Percentiles rank a stretch among this genome's conserved stretches.
phyloP scores from a whole-genome alignment of 1,284 basidiomycete genomes.

The Peniophora sp. region DNA sequence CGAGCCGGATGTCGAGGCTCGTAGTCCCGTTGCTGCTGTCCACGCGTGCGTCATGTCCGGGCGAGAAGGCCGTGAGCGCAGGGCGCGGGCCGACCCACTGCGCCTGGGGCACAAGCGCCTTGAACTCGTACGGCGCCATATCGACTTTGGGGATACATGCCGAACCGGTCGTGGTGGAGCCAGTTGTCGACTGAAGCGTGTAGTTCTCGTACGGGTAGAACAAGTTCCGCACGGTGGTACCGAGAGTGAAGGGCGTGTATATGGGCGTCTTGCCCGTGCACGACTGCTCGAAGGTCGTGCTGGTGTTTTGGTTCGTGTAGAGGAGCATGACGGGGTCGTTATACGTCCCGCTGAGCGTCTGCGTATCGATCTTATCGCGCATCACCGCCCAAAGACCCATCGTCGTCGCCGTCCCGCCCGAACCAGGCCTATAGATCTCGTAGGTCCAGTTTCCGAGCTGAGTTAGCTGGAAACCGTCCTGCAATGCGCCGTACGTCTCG shows the following conservation, averaged over 20 bases:
- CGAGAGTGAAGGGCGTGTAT: slow-evolving; percentile 63
- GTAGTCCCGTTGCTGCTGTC: slow-evolving; percentile 44
- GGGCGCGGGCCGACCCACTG: slow-evolving; percentile 69
- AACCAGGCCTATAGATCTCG: slow-evolving; percentile 71
- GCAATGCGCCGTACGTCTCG: slow-evolving; percentile 58
- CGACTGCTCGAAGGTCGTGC: slow-evolving; percentile 53
- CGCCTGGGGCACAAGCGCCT: slow-evolving; percentile 61
- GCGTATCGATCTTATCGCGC: slow-evolving; percentile 50
- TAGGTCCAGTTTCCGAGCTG: slow-evolving; percentile 80
- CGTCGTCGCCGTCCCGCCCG: slow-evolving; percentile 71
- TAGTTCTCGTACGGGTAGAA: slow-evolving; percentile 80
- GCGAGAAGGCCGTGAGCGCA: slow-evolving; percentile 68
- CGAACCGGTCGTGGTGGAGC: slow-evolving; percentile 42
- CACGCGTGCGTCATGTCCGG: slow-evolving; percentile 80
- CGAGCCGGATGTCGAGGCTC: slow-evolving; percentile 59
- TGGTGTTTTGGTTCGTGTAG: slow-evolving; percentile 78
- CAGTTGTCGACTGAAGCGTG: slow-evolving; percentile 49
- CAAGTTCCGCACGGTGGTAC: slow-evolving; percentile 61
- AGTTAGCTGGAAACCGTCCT: slow-evolving; percentile 79
- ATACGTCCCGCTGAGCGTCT: slow-evolving; percentile 50
- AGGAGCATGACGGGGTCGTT: slow-evolving; percentile 72
- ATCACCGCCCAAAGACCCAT: slow-evolving; percentile 82
- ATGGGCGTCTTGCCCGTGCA: slow-evolving; percentile 62
- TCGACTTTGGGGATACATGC: slow-evolving; percentile 60
- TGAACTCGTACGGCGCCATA: slow-evolving; percentile 73